phyloP scores from a whole-genome alignment of 768 basidiomycete species.

The Pisolithus orientalis region DNA sequence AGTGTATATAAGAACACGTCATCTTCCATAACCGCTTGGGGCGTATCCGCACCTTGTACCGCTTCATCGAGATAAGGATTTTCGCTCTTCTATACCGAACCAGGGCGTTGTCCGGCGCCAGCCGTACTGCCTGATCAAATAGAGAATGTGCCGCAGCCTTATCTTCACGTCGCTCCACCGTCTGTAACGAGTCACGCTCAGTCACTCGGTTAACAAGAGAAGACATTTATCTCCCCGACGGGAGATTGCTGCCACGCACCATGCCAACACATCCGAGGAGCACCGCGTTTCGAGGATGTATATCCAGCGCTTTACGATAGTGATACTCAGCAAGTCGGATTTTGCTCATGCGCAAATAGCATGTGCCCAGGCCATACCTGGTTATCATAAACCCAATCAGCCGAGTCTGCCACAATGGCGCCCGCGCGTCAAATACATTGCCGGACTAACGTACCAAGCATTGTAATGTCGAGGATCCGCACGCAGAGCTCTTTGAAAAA shows the following conservation, averaged over 20 bases:
- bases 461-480: constrained; percentile 94
- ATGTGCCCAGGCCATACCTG: constrained; percentile 98
- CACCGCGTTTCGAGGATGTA: constrained; percentile 95
- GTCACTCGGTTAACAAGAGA: background rate
- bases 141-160: constrained; percentile 66
- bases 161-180: constrained; percentile 81
- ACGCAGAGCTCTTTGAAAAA: constrained; percentile 88
- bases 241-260: constrained; percentile 49
- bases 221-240: constrained; percentile 5
- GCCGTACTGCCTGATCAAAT: constrained; percentile 74
- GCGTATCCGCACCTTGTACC: constrained; percentile 65
- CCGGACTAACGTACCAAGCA: constrained; percentile 71
- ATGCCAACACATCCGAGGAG: constrained; percentile 93
- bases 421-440: background rate
- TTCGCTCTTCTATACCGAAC: constrained; percentile 92
- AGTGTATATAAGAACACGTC: constrained; percentile 11
- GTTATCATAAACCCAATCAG: constrained; percentile 23
- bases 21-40: constrained; percentile 1
- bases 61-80: constrained; percentile 78
- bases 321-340: constrained; percentile 92
- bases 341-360: constrained; percentile 93
- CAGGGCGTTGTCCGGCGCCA: constrained; percentile 85
- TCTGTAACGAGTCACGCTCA: constrained; percentile 41
- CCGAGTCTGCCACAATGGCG: constrained; percentile 2
- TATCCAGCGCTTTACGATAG: constrained; percentile 85